These are phyloP conservation scores for Mycena olivaceomarginata DNA, from an alignment of 768 basidiomycete genomes.

Conservation along the genomic window DNA sequence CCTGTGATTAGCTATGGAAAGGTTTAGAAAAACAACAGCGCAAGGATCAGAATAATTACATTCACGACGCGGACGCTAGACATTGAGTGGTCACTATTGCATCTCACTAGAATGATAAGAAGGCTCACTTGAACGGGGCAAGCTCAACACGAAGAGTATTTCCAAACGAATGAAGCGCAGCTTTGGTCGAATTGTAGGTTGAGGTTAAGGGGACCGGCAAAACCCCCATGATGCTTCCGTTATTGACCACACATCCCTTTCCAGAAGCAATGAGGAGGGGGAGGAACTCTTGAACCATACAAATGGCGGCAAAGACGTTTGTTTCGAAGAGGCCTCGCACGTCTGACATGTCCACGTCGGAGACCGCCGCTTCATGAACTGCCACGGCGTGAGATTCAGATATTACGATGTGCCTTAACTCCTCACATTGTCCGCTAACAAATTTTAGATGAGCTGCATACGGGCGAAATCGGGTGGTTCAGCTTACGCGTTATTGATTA, in stretches of 20 bases:
- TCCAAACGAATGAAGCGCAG: constrained; percentile 50
- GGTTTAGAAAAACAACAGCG: not conserved
- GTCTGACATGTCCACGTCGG: constrained; percentile 10
- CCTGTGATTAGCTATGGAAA: constrained; percentile 15
- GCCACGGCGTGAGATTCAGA: not conserved
- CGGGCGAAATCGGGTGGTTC: not conserved
- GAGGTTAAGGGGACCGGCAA: constrained; percentile 51
- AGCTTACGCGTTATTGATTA: constrained; percentile 19
- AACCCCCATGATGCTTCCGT: constrained; percentile 39
- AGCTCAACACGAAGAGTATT: constrained; percentile 55
- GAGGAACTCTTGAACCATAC: constrained; percentile 19
- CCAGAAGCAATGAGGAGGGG: constrained; percentile 10
- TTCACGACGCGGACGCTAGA: not conserved
- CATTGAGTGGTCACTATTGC: not conserved
- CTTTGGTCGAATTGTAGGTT: constrained; percentile 53
- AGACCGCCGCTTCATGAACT: not conserved
- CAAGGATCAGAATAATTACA: not conserved
- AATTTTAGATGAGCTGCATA: not conserved
- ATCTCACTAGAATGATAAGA: not conserved
- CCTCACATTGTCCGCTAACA: not conserved
- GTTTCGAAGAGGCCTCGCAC: constrained; percentile 4
- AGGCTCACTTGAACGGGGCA: constrained; percentile 51
- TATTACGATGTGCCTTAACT: too few relatives aligned
- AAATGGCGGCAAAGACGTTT: constrained; percentile 9
- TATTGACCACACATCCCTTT: not conserved